Base-by-base conservation (phyloP, 2,329 filamentous ascomycete genomes). In the Phoma sp. region DNA sequence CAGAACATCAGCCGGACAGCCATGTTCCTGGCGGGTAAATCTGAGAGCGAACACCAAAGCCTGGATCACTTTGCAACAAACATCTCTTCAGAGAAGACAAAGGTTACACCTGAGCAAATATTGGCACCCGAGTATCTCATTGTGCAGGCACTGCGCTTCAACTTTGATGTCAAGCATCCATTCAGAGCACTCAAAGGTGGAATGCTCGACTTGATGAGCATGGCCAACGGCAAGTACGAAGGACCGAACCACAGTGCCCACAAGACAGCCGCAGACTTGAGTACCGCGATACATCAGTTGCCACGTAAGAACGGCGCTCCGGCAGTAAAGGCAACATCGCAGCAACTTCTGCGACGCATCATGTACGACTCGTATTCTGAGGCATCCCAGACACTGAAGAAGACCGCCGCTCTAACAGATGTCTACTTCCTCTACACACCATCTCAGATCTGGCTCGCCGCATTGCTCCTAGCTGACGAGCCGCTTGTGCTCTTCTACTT, bases 391-490 rank as follows among this genome's bases (percentile, higher is more conserved):
- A 70, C 67, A 3, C 64, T 77, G 20, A 77, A 79, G 33, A 89
- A 87, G 48, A 90, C 91, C 52, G 90, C 92, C 0, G 80, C 96
- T 43, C 83, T 97, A 57, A 96, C 93, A 21, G 95, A 99, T 67
- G 92, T 86, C n/a, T 98, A 98, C 78, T 97, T 98, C 77, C 89
- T 96, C 75, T 98, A 91, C 77, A 93, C 93, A 0, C 95, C 95
- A 0, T 90, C 91, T 20, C 95, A 99, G 74, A 96, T 98, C 72
- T 93, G 93, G 87, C 83, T 98, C 55, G 88, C 91, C 0, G 87
- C 93, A 0, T 77, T 97, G 23, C 81, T 88, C 12, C 83, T 96
- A 45, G 90, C 88, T 0, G 93, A 98, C 70, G 77, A 80, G 33
- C 84, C 82, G 0, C 77, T 95, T 69, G 73, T 75, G 0, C 52